phyloP scores from a whole-genome alignment of 352 stramenopile genomes.

The Pythium phragmitis region DNA sequence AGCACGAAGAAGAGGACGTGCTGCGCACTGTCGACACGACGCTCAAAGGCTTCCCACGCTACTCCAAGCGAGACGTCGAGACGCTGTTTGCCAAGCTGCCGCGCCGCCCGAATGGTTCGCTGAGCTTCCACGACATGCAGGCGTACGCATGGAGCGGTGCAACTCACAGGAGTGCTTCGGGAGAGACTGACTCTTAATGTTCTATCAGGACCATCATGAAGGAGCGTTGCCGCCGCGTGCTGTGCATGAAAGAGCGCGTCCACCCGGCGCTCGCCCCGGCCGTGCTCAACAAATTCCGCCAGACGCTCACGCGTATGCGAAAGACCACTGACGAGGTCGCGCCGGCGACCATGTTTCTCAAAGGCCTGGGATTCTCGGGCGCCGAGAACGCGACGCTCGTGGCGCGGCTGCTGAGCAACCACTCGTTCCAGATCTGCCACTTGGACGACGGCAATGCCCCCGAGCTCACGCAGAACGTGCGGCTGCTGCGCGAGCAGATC shows the following conservation, averaged over 20 bases:
- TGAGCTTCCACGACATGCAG: constrained; percentile 88
- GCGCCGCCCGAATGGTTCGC: constrained; percentile 34
- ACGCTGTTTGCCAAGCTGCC: constrained; percentile 51
- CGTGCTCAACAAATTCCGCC: constrained; percentile 51
- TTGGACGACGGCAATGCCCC: constrained; percentile 77
- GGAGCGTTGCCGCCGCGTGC: constrained; percentile 54
- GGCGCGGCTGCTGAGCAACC: constrained; percentile 66
- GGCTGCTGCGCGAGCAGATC: constrained; percentile 58
- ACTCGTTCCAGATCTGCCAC: constrained; percentile 83
- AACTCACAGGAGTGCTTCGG: neutral
- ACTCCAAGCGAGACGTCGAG: constrained; percentile 61
- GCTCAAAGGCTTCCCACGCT: constrained; percentile 64
- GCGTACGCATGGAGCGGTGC: constrained; percentile 24
- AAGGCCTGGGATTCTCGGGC: constrained; percentile 65
- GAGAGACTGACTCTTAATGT: neutral
- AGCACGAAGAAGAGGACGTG: constrained; percentile 73
- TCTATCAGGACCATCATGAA: constrained; percentile 42
- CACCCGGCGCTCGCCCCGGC: constrained; percentile 45
- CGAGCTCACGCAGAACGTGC: constrained; percentile 81
- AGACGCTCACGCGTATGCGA: constrained; percentile 41
- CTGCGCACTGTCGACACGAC: constrained; percentile 66
- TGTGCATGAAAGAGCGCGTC: constrained; percentile 72
- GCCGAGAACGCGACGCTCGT: constrained; percentile 68
- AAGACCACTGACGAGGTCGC: constrained; percentile 46
- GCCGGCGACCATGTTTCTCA: constrained; percentile 70